These are phyloP conservation scores for Pilatotrama ljubarskyi DNA, from an alignment of 768 basidiomycete genomes.

Conservation along the genomic window DNA sequence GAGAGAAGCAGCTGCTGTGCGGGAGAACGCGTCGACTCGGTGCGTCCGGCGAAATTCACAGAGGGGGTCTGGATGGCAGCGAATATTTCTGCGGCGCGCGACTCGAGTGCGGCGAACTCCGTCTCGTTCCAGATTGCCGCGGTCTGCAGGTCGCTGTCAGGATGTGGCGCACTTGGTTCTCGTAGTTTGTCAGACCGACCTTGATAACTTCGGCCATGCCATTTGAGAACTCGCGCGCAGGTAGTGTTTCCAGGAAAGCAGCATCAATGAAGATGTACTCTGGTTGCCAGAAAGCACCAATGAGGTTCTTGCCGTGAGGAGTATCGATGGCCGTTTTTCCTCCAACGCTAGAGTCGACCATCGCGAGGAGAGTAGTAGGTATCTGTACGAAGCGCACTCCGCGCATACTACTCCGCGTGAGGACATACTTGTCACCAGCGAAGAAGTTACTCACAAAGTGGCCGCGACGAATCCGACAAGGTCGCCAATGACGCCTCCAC, in stretches of 20 bases:
- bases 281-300: constrained; percentile 99
- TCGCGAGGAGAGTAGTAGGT: constrained; percentile 93
- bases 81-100: constrained; percentile 81
- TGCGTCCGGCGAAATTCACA: constrained; percentile 53
- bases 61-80: constrained; percentile 80
- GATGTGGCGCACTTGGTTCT: not conserved
- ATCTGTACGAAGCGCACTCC: constrained; percentile 95
- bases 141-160: constrained; percentile 53
- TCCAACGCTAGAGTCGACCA: constrained; percentile 98
- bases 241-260: constrained; percentile 92
- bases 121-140: constrained; percentile 97
- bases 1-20: constrained; percentile 86
- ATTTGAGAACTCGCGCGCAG: constrained; percentile 92
- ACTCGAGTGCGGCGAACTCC: constrained; percentile 88
- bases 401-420: constrained; percentile 72
- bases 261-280: constrained; percentile 97
- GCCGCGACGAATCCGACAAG: constrained; percentile 95
- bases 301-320: constrained; percentile 96
- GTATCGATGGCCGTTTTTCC: constrained; percentile 99
- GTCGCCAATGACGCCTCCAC: constrained; percentile 97
- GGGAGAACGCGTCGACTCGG: constrained; percentile 62
- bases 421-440: not conserved
- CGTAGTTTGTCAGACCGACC: constrained; percentile 44
- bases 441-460: constrained; percentile 72
- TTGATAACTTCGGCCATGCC: constrained; percentile 99